Conservation (phyloP, 2,329 filamentous ascomycete species). For the Coleophoma crateriformis region DNA sequence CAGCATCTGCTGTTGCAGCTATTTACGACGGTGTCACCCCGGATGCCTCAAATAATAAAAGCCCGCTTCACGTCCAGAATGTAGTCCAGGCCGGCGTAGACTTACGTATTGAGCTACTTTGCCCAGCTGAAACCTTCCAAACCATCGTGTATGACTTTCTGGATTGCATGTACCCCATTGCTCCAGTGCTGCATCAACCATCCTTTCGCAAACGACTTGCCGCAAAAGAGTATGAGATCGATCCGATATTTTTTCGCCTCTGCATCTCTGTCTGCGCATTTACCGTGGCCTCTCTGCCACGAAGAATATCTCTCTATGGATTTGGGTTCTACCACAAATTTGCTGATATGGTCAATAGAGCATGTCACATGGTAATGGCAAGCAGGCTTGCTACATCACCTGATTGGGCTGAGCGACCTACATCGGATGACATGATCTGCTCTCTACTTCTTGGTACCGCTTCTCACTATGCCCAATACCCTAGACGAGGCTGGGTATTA, state of each 20-base stretch:
- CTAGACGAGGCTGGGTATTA: slow-evolving; percentile 8
- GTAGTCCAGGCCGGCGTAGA: not conserved
- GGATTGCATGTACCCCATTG: slow-evolving; percentile 14
- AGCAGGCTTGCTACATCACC: slow-evolving; percentile 3
- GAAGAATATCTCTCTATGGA: slow-evolving; percentile 9
- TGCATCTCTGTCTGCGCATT: slow-evolving; percentile 17
- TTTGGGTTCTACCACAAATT: slow-evolving; percentile 3
- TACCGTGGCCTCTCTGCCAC: slow-evolving; percentile 17
- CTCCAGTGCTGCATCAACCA: slow-evolving; percentile 15
- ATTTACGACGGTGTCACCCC: no score
- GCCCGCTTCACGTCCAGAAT: not conserved
- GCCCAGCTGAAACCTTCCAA: slow-evolving; percentile 11
- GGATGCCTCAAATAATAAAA: not conserved
- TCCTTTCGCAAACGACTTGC: slow-evolving; percentile 3
- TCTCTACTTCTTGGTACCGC: slow-evolving; percentile 6
- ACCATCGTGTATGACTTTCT: slow-evolving; percentile 15
- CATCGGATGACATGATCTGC: slow-evolving; percentile 6
- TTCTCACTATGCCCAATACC: slow-evolving; percentile 6
- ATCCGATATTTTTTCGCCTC: slow-evolving; percentile 14
- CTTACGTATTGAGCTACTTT: slow-evolving; percentile 10
- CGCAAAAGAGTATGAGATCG: slow-evolving; percentile 4
- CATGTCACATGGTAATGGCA: slow-evolving; percentile 3
- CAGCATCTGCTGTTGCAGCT: no score
- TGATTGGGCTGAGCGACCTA: slow-evolving; percentile 1
- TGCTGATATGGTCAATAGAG: slow-evolving; percentile 5